A percentile compares a stretch with the other conserved stretches of the same genome.
Conservation (phyloP, 1,139 yeast species). For the Trichomonascaceae sp. region DNA sequence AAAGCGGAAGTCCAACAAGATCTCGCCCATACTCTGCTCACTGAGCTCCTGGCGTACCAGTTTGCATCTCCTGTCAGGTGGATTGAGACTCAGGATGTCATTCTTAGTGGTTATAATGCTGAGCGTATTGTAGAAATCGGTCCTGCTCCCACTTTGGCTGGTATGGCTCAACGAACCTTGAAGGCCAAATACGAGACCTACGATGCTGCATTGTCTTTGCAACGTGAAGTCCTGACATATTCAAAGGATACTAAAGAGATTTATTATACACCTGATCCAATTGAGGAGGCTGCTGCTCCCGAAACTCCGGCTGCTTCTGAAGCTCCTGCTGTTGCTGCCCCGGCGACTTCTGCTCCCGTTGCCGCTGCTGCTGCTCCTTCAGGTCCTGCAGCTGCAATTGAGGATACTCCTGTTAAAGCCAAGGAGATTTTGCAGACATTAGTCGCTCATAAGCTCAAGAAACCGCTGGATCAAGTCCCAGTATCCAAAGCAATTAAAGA, state of each 20-base stretch:
- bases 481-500: constrained; percentile 92
- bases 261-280: constrained; percentile 89
- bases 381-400: constrained; percentile 74
- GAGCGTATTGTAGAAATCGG: constrained; percentile 98
- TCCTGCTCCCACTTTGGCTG: constrained; percentile 97
- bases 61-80: constrained; percentile 99
- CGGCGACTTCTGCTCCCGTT: constrained; percentile 39
- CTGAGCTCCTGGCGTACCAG: constrained; percentile 95
- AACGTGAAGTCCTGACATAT: constrained; percentile 94
- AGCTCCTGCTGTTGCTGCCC: constrained; percentile 32
- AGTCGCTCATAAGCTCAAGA: constrained; percentile 94
- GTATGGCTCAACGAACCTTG: constrained; percentile 96
- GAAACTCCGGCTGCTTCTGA: constrained; percentile 18
- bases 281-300: constrained; percentile 46
- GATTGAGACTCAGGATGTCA: constrained; percentile 99
- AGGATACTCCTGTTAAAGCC: constrained; percentile 89
- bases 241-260: constrained; percentile 94
- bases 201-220: constrained; percentile 94
- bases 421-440: constrained; percentile 74
- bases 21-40: constrained; percentile 85
- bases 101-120: constrained; percentile 86
- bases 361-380: constrained; percentile 55
- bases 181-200: constrained; percentile 95
- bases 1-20: constrained; percentile 98
- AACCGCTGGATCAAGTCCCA: constrained; percentile 78